Evolutionary conservation across 2,329 filamentous ascomycete species (phyloP), one percentile per base, ranked within the genome.

Genomic region (Helotiales sp.): DNA sequence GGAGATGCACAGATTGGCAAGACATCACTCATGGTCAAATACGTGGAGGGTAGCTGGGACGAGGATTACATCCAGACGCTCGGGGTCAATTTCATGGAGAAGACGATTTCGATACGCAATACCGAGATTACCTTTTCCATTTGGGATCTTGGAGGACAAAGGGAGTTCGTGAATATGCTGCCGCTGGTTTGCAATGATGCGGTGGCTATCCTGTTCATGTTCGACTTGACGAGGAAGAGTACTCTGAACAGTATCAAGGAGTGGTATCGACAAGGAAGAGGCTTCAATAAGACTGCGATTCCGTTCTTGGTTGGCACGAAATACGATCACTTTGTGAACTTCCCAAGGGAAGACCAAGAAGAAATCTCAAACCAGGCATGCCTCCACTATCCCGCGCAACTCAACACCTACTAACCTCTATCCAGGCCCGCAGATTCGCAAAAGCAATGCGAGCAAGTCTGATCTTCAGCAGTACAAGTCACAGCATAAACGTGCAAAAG

Each of bases 271-370:
- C 96, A 99, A 81, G 96, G 96, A 57, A 88, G 96, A 71, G 96
- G 96, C 26, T 99, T 99, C 85, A 99, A 99, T 86, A 99, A 99
- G 85, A 99, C 96, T 15, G 96, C 96, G n/a, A 99, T 99, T 73
- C 96, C 96, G 0, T 97, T 99, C 77, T 82, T 99, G 26, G 93
- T 99, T 20, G 96, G 96, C 68, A 99, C 96, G 40, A 99, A 99
- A 80, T 99, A 98, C 79, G 96, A 99, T 77, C 96, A 98, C 78
- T 99, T 99, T 82, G 95, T 99, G 80, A 99, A 98, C 82, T 97
- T 99, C 77, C 94, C 96, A 0, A 87, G 92, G 49, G 95, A 98
- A 78, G 96, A 99, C 77, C 96, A 99, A 79, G 96, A 99, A 79
- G 96, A 99, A 81, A 99, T 99, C 70, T 97, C 93, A 15, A 94